Conservation (phyloP, 2,329 filamentous ascomycete species). For the Alternaria rosae region DNA sequence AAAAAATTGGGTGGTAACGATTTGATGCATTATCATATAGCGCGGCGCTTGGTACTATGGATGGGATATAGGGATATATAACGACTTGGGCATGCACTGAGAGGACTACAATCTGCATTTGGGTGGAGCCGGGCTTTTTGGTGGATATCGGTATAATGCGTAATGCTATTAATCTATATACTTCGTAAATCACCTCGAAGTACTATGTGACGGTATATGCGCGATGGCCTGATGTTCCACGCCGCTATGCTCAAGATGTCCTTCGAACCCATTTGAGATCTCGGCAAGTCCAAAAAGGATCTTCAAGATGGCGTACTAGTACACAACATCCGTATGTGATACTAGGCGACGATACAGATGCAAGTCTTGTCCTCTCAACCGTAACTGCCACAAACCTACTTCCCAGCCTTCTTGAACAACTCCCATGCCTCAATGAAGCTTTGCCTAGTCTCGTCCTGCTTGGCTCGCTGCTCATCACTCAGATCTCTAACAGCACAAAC, state of each 20-base stretch:
- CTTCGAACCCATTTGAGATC: no score
- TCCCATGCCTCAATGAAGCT: slow-evolving; percentile 23
- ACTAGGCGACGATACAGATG: not conserved
- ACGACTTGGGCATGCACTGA: not conserved
- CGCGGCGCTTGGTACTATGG: slow-evolving; percentile 3
- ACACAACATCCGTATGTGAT: not conserved
- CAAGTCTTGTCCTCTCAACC: not conserved
- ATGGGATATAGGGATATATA: not conserved
- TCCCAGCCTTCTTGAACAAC: slow-evolving; percentile 21
- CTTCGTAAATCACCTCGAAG: not conserved
- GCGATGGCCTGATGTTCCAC: not conserved
- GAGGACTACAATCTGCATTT: not conserved
- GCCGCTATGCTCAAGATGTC: not conserved
- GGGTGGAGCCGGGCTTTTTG: not conserved
- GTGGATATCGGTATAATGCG: not conserved
- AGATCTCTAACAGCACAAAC: not conserved
- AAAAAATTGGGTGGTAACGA: not conserved
- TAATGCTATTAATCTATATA: not conserved
- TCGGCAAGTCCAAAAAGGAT: not conserved
- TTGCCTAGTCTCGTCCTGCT: slow-evolving; percentile 15
- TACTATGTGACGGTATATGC: not conserved
- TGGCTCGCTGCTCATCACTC: not conserved
- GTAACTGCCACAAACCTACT: not conserved
- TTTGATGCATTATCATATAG: slow-evolving; percentile 9
- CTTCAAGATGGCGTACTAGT: not conserved